Base-by-base conservation (phyloP, 768 basidiomycete species). In the Mycena sanguinolenta region DNA sequence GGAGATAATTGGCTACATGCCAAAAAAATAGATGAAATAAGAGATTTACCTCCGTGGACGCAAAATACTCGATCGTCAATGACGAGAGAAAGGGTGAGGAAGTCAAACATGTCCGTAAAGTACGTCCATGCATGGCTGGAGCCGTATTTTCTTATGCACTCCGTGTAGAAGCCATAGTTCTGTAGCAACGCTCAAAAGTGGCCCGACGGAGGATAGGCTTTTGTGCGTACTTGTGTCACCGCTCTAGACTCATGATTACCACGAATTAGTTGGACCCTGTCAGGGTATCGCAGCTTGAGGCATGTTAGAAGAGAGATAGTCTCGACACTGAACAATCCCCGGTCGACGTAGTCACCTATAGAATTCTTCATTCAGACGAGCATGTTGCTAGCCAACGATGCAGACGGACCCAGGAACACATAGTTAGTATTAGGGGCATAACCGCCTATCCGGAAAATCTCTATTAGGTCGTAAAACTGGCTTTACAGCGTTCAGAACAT, bases 41-140 rank as follows among this genome's bases (percentile, higher is more conserved):
- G 63, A 72, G 54, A 80, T 86, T 64, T 75, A 95, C 97, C 97
- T 75, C 98, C 98, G 75, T 99, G 98, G 13, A 99, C 97, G 76
- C 98, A 99, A 81, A 99, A 98, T 87, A 99, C 98, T 77, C 92
- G 92, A 84, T 99, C 96, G 83, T 99, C 98, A 75, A 99, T 98
- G 71, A 99, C 98, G 65, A 97, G 97, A 38, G 95, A 96, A 65
- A 99, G 85, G 14, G 98, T 99, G 74, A 99, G 83, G 84, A 96
- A 99, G 85, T 99, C 98, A 81, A 99, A 99, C 97, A 99, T 98
- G 83, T 99, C 98, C 69, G 98, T 99, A 77, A 99, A 99, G 81
- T 99, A 98, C 30, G 95, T 96, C 98, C 98, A 99, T 38, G 98
- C 97, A 75, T 94, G 92, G 36, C 96, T 91, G 2, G 95, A 92